Conservation (phyloP, 768 basidiomycete species). For the Ephemerocybe angulata region DNA sequence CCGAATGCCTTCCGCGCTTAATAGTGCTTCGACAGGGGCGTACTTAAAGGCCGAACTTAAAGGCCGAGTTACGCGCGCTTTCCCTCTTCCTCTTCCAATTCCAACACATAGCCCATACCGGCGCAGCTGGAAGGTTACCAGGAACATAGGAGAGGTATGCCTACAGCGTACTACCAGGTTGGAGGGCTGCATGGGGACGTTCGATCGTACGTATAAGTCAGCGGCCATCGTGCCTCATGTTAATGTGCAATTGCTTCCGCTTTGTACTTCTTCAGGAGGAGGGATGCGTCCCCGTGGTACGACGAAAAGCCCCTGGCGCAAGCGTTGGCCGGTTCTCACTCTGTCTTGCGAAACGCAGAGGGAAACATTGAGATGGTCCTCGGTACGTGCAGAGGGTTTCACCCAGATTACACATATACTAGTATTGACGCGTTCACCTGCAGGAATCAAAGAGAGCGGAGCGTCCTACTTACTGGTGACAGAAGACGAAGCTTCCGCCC, state of each 20-base stretch:
- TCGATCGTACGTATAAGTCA: neutral
- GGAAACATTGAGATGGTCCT: neutral
- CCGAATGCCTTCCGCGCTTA: no score
- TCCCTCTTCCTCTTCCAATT: no score
- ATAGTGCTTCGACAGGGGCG: no score
- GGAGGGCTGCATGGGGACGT: neutral
- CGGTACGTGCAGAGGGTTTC: neutral
- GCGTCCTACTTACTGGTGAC: neutral
- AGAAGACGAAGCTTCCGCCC: neutral
- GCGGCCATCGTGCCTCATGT: neutral
- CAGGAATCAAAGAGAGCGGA: neutral
- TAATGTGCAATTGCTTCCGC: neutral
- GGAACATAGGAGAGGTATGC: no score
- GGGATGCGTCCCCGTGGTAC: neutral
- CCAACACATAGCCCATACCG: no score
- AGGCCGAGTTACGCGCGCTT: no score
- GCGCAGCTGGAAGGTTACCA: no score
- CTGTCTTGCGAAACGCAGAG: neutral
- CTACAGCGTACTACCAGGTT: constrained; percentile 2
- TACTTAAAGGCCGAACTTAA: no score
- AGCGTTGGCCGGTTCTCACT: neutral
- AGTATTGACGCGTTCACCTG: neutral
- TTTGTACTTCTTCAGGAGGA: neutral
- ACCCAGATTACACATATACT: no score
- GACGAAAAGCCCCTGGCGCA: neutral